Percentiles rank a stretch among this genome's conserved stretches.
Conservation (phyloP, 805 yeast genomes). For the Tetrapisispora namnaoensis region DNA sequence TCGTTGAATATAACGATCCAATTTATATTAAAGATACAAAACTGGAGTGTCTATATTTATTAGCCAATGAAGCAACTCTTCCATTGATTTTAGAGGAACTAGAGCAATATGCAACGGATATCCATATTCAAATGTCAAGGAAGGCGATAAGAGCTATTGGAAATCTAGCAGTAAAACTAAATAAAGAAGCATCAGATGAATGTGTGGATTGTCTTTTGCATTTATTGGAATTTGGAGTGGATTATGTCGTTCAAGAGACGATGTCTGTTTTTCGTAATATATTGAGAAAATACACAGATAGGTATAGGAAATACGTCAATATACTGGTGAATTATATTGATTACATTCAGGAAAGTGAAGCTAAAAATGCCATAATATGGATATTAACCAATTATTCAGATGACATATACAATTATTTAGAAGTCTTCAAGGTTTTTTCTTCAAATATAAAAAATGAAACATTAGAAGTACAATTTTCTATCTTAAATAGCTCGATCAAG, state of each 20-base stretch:
- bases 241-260: constrained; percentile 72
- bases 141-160: constrained; percentile 87
- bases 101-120: constrained; percentile 78
- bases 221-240: constrained; percentile 52
- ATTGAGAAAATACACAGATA: constrained; percentile 61
- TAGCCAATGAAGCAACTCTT: constrained; percentile 59
- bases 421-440: constrained; percentile 30
- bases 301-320: constrained; percentile 37
- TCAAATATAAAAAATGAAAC: constrained; percentile 47
- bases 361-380: constrained; percentile 76
- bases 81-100: constrained; percentile 59
- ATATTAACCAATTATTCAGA: constrained; percentile 64
- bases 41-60: constrained; percentile 70
- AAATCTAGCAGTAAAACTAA: constrained; percentile 71
- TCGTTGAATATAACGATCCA: constrained; percentile 77
- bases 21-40: constrained; percentile 84
- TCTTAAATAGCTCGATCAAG: constrained; percentile 67
- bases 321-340: constrained; percentile 37
- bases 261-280: constrained; percentile 68
- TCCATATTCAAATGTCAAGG: constrained; percentile 76
- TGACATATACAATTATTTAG: constrained; percentile 29
- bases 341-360: constrained; percentile 62
- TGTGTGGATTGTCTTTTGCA: constrained; percentile 57
- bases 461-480: constrained; percentile 61
- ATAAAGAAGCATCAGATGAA: constrained; percentile 41